phyloP scores from a whole-genome alignment of 1,284 basidiomycete species.

The Moesziomyces antarcticus region DNA sequence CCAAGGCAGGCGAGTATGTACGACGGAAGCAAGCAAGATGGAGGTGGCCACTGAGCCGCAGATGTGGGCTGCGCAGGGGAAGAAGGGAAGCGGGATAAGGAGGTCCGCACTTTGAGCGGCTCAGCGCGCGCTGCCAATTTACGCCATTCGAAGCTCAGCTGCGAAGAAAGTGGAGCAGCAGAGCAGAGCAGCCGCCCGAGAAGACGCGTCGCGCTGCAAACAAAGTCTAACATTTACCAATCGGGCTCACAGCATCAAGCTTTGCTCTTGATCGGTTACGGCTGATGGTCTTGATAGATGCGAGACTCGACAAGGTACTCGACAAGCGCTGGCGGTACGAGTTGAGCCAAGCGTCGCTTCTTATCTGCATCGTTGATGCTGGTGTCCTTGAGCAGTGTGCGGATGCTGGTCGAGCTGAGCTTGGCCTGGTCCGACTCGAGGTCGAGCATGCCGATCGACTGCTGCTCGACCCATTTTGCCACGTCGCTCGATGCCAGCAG shows the following conservation, averaged over 20 bases:
- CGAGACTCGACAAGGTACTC: constrained; percentile 42
- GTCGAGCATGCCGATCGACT: constrained; percentile 42
- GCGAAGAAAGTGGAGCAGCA: not conserved
- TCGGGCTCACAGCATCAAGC: not conserved
- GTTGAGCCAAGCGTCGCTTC: constrained; percentile 9
- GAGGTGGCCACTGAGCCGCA: no score
- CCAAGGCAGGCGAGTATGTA: no score
- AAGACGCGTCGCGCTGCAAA: not conserved
- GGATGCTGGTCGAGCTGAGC: constrained; percentile 53
- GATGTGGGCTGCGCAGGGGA: no score
- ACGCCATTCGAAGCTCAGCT: not conserved
- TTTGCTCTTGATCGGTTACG: not conserved
- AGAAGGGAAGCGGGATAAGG: no score
- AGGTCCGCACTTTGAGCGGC: not conserved
- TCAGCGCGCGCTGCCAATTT: not conserved
- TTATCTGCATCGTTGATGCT: constrained; percentile 6
- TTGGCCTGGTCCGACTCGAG: constrained; percentile 30
- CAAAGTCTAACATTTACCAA: not conserved
- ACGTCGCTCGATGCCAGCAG: constrained; percentile 30
- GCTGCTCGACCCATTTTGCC: constrained; percentile 37
- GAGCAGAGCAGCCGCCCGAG: not conserved
- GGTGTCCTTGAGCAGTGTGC: constrained; percentile 18
- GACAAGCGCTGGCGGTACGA: constrained; percentile 48
- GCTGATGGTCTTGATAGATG: constrained; percentile 26
- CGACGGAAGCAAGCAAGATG: no score